phyloP scores from a whole-genome alignment of 352 stramenopile genomes.

The Blastocystis sp. region DNA sequence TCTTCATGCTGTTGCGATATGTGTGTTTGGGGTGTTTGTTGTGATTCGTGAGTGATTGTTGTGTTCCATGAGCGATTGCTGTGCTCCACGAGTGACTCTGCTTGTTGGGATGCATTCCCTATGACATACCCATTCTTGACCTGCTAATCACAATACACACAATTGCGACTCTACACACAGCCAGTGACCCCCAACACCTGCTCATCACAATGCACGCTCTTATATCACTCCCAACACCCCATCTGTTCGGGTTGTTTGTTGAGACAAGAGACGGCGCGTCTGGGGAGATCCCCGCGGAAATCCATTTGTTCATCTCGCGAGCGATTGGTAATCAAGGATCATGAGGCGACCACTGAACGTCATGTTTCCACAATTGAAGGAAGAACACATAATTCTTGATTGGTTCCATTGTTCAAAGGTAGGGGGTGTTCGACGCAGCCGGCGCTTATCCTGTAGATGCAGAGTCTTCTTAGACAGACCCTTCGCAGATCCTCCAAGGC shows the following conservation, averaged over 20 bases:
- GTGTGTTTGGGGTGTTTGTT: constrained; percentile 29
- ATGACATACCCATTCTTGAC: too few relatives aligned
- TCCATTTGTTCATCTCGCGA: background rate
- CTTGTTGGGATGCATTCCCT: too few relatives aligned
- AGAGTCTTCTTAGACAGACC: constrained; percentile 62
- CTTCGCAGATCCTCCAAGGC: constrained; percentile 39
- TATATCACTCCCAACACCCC: too few relatives aligned
- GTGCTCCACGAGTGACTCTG: too few relatives aligned
- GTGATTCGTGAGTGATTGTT: constrained; percentile 1
- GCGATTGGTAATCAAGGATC: constrained; percentile 51
- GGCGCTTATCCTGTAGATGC: constrained; percentile 64
- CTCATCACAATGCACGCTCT: too few relatives aligned
- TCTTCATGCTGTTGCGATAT: background rate
- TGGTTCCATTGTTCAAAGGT: constrained; percentile 11
- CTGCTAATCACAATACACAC: too few relatives aligned
- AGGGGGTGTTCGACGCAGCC: background rate
- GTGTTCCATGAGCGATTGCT: constrained; percentile 20
- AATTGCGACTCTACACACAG: too few relatives aligned
- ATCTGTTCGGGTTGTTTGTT: background rate
- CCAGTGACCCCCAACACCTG: too few relatives aligned
- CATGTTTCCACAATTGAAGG: constrained; percentile 24
- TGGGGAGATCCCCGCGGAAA: background rate
- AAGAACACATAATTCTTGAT: background rate
- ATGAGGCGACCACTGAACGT: constrained; percentile 44
- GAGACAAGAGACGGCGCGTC: background rate